A percentile compares a stretch with the other conserved stretches of the same genome.
Conservation (phyloP, 768 basidiomycete genomes). For the Pleurotus citrinopileatus region DNA sequence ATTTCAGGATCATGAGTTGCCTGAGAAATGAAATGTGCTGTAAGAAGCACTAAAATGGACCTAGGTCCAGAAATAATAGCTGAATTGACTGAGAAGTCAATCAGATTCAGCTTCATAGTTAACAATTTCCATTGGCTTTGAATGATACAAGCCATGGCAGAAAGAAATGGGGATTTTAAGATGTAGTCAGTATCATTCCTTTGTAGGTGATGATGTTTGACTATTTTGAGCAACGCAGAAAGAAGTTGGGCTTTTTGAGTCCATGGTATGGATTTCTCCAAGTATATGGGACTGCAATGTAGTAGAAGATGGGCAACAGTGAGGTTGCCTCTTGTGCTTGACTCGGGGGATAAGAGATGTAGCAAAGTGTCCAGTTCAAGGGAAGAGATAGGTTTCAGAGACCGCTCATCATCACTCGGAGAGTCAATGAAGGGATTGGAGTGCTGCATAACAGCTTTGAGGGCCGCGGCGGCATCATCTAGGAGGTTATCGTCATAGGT, state of each 20-base stretch:
- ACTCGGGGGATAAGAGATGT: not conserved
- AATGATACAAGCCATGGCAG: not conserved
- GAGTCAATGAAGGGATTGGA: constrained; percentile 2
- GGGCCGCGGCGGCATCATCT: constrained; percentile 15
- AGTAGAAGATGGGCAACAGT: not conserved
- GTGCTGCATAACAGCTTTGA: constrained; percentile 5
- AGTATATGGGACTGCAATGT: not conserved
- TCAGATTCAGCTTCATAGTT: not conserved
- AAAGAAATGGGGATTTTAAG: not conserved
- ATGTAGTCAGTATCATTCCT: not conserved
- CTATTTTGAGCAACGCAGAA: not conserved
- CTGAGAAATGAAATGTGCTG: not conserved
- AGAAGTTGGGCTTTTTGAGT: constrained; percentile 4
- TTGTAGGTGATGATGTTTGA: not conserved
- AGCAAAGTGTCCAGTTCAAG: not conserved
- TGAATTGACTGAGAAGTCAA: not conserved
- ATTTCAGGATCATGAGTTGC: not conserved
- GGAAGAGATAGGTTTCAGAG: not conserved
- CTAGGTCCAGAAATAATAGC: not conserved
- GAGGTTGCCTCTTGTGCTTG: not conserved
- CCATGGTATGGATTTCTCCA: not conserved
- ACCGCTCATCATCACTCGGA: constrained; percentile 1
- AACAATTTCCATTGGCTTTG: not conserved
- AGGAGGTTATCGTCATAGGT: constrained; percentile 17
- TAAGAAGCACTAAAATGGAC: not conserved